Base-by-base conservation (phyloP, 192 early-diverging fungal species). In the Gorgonomyces haynaldii region DNA sequence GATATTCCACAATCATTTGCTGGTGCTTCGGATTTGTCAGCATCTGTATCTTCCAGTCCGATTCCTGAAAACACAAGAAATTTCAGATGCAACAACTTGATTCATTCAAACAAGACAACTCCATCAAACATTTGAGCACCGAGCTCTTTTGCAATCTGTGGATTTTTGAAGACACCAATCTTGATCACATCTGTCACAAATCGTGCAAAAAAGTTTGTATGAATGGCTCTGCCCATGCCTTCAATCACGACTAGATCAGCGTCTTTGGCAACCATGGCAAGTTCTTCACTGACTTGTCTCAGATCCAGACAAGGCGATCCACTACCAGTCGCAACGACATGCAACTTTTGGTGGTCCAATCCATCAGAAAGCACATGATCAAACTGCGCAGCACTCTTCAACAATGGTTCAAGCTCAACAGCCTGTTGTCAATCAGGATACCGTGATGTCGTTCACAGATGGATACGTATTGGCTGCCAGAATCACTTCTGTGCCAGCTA, bases 381-480 rank as follows among this genome's bases (percentile, higher is more conserved):
- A 3, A 65, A 23, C 20, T 29, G 10, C 0, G 64, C 43, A 0
- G 72, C 60, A 3, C 57, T 49, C 5, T 28, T 45, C 42, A 88
- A 30, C 4, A 85, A 67, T 1, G 53, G 52, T 6, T 38, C 26
- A 38, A 88, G 60, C 61, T 88, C 84, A 15, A 35, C 41, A 25
- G 51, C 27, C 70, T 74, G 35, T 7, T 12, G 22, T 5, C 32
- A 29, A 32, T 35, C 22, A 23, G 4, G 17, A 1, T 29, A 65
- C 81, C 3, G 85, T 89, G 25, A 88, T 70, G 50, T 89, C 86
- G 58, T 89, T 89, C 39, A 89, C 74, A 31, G 84, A 81, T 31
- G 86, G 85, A 6, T 54, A 50, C 6, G 79, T 69, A 64, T 88
- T 88, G 28, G 82, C 79, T 2, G 85, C 85, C 46, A 89, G 49